These are phyloP conservation scores for Kluyveromyces siamensis DNA, from an alignment of 805 yeast species.

Conservation along the genomic window DNA sequence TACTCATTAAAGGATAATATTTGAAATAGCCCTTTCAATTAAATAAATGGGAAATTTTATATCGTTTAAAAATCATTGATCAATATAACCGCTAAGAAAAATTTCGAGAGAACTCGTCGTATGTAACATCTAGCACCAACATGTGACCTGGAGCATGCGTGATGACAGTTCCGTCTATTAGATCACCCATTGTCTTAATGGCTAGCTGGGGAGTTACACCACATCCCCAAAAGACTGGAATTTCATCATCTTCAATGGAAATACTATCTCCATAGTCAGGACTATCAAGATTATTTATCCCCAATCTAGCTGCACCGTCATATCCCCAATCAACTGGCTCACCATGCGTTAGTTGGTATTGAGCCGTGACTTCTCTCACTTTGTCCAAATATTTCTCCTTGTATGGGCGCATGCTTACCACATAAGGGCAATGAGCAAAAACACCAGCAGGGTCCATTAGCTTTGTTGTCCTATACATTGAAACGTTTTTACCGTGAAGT, in stretches of 20 bases:
- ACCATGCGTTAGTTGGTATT: conserved; percentile 30
- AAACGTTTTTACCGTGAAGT: conserved; percentile 12
- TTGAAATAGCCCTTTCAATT: too few relatives aligned
- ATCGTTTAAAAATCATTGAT: not conserved
- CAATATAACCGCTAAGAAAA: not conserved
- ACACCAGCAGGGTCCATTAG: conserved; percentile 26
- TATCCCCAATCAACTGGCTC: conserved; percentile 37
- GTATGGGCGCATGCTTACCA: conserved; percentile 37
- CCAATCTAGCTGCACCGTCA: conserved; percentile 30
- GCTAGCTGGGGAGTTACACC: conserved; percentile 36
- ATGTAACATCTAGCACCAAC: conserved; percentile 29
- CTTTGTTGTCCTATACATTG: conserved; percentile 23
- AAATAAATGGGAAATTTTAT: too few relatives aligned
- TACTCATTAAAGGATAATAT: too few relatives aligned
- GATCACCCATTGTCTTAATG: conserved; percentile 20
- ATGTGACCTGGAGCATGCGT: conserved; percentile 32
- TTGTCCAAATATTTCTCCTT: conserved; percentile 20
- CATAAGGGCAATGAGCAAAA: conserved; percentile 26
- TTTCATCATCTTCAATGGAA: conserved; percentile 26
- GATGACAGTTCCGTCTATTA: conserved; percentile 26
- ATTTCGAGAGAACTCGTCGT: conserved; percentile 6
- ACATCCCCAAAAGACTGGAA: conserved; percentile 39
- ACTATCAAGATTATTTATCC: conserved; percentile 24
- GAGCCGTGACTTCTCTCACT: conserved; percentile 27
- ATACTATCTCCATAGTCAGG: conserved; percentile 34